Base-by-base conservation (phyloP, 352 stramenopile species). In the Pythium pyrilobum region DNA sequence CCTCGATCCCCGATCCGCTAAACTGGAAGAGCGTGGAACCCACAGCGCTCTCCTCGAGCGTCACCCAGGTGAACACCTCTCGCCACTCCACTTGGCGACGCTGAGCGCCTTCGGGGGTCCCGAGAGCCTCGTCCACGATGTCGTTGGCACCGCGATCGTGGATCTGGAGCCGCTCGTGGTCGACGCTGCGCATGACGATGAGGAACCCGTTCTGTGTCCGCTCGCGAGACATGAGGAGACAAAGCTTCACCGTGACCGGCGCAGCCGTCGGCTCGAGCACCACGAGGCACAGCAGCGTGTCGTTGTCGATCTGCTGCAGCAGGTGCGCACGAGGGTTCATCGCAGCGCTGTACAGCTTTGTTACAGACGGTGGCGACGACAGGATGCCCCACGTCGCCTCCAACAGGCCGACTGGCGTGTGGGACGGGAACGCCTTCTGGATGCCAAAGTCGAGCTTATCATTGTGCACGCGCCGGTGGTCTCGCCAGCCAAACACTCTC, bases 401-500 rank as follows among this genome's bases (percentile, higher is more conserved):
- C 18, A 69, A 66, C 27, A 84, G 56, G 41, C 75, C 55, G 1
- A 60, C 52, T 0, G 72, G 66, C 5, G 68, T 64, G 32, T 61
- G 46, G 15, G 56, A 48, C 13, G 58, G 37, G 28, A 85, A 85
- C n/a, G 65, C 77, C 46, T 87, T 87, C 46, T 85, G 68, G 0
- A 87, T 53, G 34, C 74, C 73, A 52, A 85, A 87, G 29, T 78
- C 70, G 59, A 87, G 71, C 48, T 60, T 67, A 6, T 81, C 67
- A 12, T 66, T 67, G 7, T 82, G 65, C 0, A 84, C 51, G 16
- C 72, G 61, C 4, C 72, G 66, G n/a, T 67, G 57, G 40, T 87
- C 77, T 16, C 63, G 65, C 77, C 77, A 87, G 24, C 77, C 77
- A 63, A 87, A 84, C 13, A 87, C 74, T 29, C 66, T 73, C 6